Conservation (phyloP, 441 rosid genomes). For the Viola pubescens region DNA sequence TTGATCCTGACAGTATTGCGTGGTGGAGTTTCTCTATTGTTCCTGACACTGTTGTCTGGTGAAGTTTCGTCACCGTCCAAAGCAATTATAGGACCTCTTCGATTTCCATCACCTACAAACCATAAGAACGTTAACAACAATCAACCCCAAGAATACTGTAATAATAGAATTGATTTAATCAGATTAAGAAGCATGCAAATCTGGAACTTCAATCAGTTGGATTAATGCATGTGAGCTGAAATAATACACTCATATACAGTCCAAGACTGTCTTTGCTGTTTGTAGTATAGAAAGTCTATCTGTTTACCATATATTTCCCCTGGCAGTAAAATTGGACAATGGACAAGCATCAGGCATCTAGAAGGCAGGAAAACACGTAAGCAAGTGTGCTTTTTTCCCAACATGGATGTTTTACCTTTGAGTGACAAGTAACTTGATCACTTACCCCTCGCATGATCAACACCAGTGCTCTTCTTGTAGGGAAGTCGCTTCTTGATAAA, state of each 20-base stretch:
- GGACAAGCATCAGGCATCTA: too few relatives aligned
- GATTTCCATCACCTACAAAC: constrained; percentile 25
- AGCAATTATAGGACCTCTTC: constrained; percentile 15
- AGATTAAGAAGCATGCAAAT: too few relatives aligned
- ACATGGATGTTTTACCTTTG: too few relatives aligned
- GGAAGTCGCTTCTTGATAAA: constrained; percentile 61
- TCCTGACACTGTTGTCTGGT: constrained; percentile 14
- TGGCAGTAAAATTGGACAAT: background rate
- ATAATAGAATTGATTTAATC: too few relatives aligned
- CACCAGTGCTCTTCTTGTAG: constrained; percentile 22
- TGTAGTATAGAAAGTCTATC: background rate
- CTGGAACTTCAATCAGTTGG: too few relatives aligned
- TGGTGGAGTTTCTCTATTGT: background rate
- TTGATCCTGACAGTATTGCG: background rate
- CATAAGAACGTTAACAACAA: background rate
- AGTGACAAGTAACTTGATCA: background rate
- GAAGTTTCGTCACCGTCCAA: constrained; percentile 10
- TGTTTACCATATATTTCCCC: background rate
- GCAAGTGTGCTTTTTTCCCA: too few relatives aligned
- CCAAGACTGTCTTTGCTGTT: background rate
- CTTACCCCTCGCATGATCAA: constrained; percentile 27
- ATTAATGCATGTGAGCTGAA: too few relatives aligned
- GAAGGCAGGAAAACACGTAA: too few relatives aligned
- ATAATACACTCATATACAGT: background rate
- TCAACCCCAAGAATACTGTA: too few relatives aligned